Conservation (phyloP, 116 monocot genomes). For the Iris pallida region DNA sequence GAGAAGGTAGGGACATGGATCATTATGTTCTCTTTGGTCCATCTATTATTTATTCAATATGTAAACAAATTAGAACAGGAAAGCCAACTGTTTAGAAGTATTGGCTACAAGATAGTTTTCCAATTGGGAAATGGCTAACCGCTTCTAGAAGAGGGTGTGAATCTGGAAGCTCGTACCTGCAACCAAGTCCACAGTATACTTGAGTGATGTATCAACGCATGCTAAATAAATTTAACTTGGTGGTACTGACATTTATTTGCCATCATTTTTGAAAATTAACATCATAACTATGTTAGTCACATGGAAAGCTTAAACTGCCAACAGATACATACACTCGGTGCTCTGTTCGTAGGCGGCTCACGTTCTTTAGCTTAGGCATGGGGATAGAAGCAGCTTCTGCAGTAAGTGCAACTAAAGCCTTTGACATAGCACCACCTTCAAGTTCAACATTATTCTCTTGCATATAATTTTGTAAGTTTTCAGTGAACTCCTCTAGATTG, state of each 20-base stretch:
- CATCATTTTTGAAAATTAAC: no score
- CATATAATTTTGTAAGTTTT: slow-evolving; percentile 34
- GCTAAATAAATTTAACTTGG: no score
- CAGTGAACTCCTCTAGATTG: slow-evolving; percentile 35
- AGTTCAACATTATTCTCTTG: slow-evolving; percentile 38
- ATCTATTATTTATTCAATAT: slow-evolving; percentile 18
- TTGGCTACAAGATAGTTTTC: neutral
- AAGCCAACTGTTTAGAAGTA: no score
- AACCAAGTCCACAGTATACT: neutral
- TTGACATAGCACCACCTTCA: slow-evolving; percentile 37
- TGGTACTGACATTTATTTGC: no score
- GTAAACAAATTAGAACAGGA: no score
- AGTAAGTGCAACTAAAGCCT: slow-evolving; percentile 36
- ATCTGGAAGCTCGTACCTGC: slow-evolving; percentile 50
- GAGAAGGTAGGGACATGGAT: slow-evolving; percentile 47
- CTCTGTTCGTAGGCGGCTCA: slow-evolving; percentile 49
- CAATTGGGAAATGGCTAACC: slow-evolving; percentile 20
- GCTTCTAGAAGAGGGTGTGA: slow-evolving; percentile 33
- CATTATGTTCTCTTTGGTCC: slow-evolving; percentile 49
- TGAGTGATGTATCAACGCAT: neutral
- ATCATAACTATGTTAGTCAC: neutral
- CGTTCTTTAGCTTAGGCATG: slow-evolving; percentile 44
- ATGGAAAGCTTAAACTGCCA: neutral
- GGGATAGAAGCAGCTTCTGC: slow-evolving; percentile 42
- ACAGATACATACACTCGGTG: slow-evolving; percentile 50